Evolutionary conservation across 306 rosid genomes (phyloP).

Genomic region (Ceratonia siliqua): DNA sequence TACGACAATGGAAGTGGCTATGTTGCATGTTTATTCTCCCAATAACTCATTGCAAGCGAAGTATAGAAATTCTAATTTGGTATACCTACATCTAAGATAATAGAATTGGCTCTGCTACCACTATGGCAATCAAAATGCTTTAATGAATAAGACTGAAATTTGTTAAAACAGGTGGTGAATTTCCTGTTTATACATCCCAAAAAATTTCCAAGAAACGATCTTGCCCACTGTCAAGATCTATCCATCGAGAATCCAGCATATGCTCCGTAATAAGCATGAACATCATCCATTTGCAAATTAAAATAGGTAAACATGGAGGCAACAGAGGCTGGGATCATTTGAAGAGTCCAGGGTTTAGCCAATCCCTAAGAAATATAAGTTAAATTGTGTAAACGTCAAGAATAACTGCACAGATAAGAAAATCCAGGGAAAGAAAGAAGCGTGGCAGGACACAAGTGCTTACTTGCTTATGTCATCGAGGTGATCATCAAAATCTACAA

Average conservation of each 20-base stretch:
- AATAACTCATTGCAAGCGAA: constrained; percentile 12
- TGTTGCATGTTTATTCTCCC: constrained; percentile 19
- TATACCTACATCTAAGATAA: constrained; percentile 26
- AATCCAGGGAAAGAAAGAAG: constrained; percentile 10
- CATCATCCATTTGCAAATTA: constrained; percentile 30
- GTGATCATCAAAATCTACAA: constrained; percentile 93
- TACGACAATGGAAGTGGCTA: neutral
- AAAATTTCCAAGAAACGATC: neutral
- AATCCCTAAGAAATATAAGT: constrained; percentile 63
- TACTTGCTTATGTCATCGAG: constrained; percentile 95
- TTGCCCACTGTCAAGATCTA: constrained; percentile 32
- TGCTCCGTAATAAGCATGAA: constrained; percentile 26
- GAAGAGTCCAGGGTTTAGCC: constrained; percentile 92
- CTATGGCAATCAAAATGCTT: constrained; percentile 23
- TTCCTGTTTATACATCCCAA: constrained; percentile 30
- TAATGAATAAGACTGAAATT: constrained; percentile 4
- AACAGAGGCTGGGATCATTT: constrained; percentile 45
- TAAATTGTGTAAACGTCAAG: constrained; percentile 14
- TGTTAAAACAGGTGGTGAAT: constrained; percentile 11
- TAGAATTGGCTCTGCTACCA: constrained; percentile 2
- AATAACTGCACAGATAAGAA: neutral
- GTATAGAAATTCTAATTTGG: constrained; percentile 28
- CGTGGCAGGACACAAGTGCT: constrained; percentile 22
- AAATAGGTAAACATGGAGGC: constrained; percentile 23
- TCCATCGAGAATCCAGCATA: constrained; percentile 33